Evolutionary conservation across 345 rosid genomes (phyloP), one percentile per base, ranked within the genome.

Genomic region (Alliaria petiolata): DNA sequence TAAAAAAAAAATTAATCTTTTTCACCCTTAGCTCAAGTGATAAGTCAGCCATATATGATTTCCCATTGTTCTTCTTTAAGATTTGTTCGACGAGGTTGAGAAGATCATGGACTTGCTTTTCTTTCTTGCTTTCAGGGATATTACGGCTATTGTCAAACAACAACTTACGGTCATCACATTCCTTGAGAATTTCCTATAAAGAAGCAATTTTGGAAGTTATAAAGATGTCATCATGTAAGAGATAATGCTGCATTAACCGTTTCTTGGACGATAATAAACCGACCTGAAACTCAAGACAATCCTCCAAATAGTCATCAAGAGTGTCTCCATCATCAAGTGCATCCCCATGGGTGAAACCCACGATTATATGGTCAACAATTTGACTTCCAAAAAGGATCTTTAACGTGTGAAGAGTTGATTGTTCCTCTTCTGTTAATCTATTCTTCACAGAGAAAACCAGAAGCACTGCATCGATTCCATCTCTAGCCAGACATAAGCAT

Each of bases 311-410:
- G 14, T 70, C 75, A 31, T 76, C 54, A 6, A 76, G 55, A 44
- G 71, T 54, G 0, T 76, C 70, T 16, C 45, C 71, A 10, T 70
- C 61, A 0, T 69, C 75, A 7, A 76, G 26, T 12, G 63, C 63
- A 15, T 75, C 79, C 6, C 56, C 79, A 52, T 62, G 38, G 28
- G 79, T 75, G 79, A 75, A 75, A 20, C 69, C 75, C 38, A 75
- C 58, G 6, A 62, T 75, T 36, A 75, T 62, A 28, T 75, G 53
- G 13, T 75, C 25, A 13, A 75, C 69, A 9, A 75, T 68, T 44
- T 57, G 6, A 26, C 20, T 56, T 4, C 79, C 79, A 15, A 75
- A 65, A 14, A 73, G 56, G 51, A 38, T 56, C 52, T n/a, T n/a
- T n/a, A n/a, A n/a, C n/a, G n/a, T 53, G 15, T 33, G 50, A 4